These are phyloP conservation scores for Candida nanaspora DNA, from an alignment of 805 yeast species.

Conservation along the genomic window DNA sequence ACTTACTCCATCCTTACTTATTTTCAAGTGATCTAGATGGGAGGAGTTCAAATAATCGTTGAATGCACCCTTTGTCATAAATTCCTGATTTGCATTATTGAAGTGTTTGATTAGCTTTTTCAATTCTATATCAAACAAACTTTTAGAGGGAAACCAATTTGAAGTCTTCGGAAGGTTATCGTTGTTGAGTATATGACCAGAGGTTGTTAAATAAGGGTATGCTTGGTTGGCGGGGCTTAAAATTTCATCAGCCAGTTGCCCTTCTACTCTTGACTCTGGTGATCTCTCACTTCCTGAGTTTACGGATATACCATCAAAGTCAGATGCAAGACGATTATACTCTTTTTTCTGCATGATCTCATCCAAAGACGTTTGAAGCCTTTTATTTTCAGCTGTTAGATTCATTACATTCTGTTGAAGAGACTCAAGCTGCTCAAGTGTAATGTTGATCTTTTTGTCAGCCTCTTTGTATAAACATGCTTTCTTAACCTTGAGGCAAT, in stretches of 20 bases:
- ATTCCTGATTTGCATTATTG: conserved; percentile 1
- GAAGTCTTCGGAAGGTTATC: conserved; percentile 59
- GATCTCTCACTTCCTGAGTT: neutral
- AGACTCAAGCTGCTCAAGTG: conserved; percentile 53
- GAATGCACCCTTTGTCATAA: neutral
- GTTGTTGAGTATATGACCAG: conserved; percentile 55
- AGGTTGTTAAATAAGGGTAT: conserved; percentile 55
- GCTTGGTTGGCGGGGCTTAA: conserved; percentile 17
- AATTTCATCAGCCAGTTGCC: neutral
- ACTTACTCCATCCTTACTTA: neutral
- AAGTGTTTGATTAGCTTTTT: conserved; percentile 30
- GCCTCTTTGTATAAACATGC: conserved; percentile 61
- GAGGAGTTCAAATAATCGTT: neutral
- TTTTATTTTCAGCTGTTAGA: conserved; percentile 52
- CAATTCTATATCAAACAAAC: conserved; percentile 64
- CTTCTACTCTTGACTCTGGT: neutral
- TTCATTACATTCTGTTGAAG: conserved; percentile 55
- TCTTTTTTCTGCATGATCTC: conserved; percentile 11
- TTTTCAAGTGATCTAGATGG: neutral
- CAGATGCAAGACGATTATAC: conserved; percentile 15
- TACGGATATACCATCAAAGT: neutral
- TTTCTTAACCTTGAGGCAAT: conserved; percentile 47
- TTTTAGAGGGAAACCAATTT: conserved; percentile 68
- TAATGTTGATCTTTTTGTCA: conserved; percentile 57
- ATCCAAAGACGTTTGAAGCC: conserved; percentile 33